Evolutionary conservation across 2,329 filamentous ascomycete species (phyloP).

Genomic region (Zalaria sp.): DNA sequence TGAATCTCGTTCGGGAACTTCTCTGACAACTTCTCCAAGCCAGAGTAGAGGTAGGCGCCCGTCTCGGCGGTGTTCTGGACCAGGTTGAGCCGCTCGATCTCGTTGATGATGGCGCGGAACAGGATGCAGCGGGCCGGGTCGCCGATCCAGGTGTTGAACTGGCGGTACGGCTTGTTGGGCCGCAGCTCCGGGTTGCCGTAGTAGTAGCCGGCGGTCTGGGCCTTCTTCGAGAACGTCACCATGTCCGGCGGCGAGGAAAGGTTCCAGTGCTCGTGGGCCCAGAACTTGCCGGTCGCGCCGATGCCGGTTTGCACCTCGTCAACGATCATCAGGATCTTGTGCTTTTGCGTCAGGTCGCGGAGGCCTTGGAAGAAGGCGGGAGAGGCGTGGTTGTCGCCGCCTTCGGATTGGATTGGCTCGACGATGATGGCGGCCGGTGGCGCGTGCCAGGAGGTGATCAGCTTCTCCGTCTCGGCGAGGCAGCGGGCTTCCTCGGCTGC

Average conservation of each 20-base stretch:
- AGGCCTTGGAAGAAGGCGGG: conserved; percentile 72
- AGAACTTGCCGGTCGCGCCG: conserved; percentile 81
- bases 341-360: conserved; percentile 59
- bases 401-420: conserved; percentile 83
- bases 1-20: conserved; percentile 62
- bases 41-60: conserved; percentile 60
- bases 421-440: conserved; percentile 69
- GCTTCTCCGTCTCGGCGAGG: conserved; percentile 65
- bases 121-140: conserved; percentile 70
- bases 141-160: conserved; percentile 96
- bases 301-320: conserved; percentile 89
- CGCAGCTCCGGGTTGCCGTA: conserved; percentile 62
- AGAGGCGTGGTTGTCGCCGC: conserved; percentile 82
- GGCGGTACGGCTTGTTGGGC: conserved; percentile 80
- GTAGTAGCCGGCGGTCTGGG: conserved; percentile 83
- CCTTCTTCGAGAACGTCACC: conserved; percentile 89
- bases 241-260: conserved; percentile 70
- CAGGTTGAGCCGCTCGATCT: conserved; percentile 59
- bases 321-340: conserved; percentile 70
- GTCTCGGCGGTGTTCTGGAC: conserved; percentile 61
- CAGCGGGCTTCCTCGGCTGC: conserved; percentile 61
- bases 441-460: conserved; percentile 62
- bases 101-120: conserved; percentile 68
- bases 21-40: conserved; percentile 49
- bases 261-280: conserved; percentile 89